phyloP scores from a whole-genome alignment of 108 stramenopile species.

The Discostella stelligeroides region DNA sequence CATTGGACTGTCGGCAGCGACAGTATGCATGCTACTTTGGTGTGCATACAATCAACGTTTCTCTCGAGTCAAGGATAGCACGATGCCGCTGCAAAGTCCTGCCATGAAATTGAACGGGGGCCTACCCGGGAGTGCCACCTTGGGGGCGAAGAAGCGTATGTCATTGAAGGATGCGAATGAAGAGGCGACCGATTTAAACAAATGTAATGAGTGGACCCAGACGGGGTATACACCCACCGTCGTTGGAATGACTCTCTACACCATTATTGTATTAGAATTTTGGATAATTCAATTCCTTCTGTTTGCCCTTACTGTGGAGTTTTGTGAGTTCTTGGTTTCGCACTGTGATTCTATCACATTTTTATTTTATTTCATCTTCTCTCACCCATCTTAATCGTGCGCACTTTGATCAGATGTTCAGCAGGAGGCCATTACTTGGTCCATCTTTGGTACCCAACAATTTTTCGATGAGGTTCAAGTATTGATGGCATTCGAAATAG shows the following conservation, averaged over 20 bases:
- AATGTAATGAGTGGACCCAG: constrained; percentile 40
- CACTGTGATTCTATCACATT: not conserved
- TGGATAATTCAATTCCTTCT: constrained; percentile 42
- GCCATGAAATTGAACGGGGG: not conserved
- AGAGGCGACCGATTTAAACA: not conserved
- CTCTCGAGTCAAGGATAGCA: constrained; percentile 38
- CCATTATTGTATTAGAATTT: constrained; percentile 31
- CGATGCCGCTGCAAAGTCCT: constrained; percentile 3
- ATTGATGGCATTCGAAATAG: constrained; percentile 58
- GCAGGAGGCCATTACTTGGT: constrained; percentile 25
- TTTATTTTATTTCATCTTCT: not conserved
- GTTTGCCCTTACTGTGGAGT: constrained; percentile 42
- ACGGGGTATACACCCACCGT: constrained; percentile 59
- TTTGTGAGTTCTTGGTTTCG: constrained; percentile 18
- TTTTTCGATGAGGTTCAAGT: constrained; percentile 58
- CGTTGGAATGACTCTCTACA: constrained; percentile 54
- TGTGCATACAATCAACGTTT: constrained; percentile 59
- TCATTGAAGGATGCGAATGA: not conserved
- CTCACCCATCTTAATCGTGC: not conserved
- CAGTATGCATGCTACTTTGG: constrained; percentile 48
- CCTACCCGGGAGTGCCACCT: not conserved
- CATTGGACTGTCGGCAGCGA: constrained; percentile 41
- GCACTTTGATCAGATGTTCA: constrained; percentile 6
- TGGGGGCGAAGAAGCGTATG: not conserved
- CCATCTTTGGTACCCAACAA: constrained; percentile 10